Percentiles rank a stretch among this genome's conserved stretches.
These are phyloP conservation scores for Diospyros lotus DNA, from an alignment of 148 eudicot species.

Conservation along the genomic window DNA sequence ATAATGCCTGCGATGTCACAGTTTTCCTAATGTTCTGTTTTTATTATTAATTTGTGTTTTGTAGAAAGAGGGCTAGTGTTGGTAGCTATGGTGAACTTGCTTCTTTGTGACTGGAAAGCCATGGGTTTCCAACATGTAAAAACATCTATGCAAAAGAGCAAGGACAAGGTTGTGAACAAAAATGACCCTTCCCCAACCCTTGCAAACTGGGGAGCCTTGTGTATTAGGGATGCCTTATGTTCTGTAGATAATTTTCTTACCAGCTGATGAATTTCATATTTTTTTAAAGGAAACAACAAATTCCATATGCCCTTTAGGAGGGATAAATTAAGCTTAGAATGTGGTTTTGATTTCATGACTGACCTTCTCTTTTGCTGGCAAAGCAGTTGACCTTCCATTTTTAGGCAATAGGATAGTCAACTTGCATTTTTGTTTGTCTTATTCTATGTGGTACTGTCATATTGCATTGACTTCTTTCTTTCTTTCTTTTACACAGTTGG, in stretches of 20 bases:
- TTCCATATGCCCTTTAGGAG: neutral
- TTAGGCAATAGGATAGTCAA: neutral
- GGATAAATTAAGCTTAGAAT: neutral
- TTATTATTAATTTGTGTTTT: neutral
- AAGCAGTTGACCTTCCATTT: neutral
- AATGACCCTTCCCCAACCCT: too few relatives aligned
- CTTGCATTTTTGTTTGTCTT: neutral
- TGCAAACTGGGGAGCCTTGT: too few relatives aligned
- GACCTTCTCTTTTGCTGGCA: neutral
- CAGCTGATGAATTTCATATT: neutral
- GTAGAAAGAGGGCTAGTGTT: neutral
- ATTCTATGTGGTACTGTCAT: neutral
- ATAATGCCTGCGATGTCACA: too few relatives aligned
- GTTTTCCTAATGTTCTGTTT: neutral
- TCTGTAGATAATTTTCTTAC: neutral
- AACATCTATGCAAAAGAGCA: too few relatives aligned
- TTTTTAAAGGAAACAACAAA: neutral
- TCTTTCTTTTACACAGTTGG: slow-evolving; percentile 54
- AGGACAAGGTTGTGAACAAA: too few relatives aligned
- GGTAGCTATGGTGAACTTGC: too few relatives aligned
- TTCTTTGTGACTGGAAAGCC: too few relatives aligned
- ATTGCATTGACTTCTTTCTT: slow-evolving; percentile 14
- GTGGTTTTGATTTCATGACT: neutral
- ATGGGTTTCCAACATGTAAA: too few relatives aligned
- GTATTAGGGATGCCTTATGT: too few relatives aligned